phyloP scores from a whole-genome alignment of 768 basidiomycete genomes.

The Melanogaster broomeanus region DNA sequence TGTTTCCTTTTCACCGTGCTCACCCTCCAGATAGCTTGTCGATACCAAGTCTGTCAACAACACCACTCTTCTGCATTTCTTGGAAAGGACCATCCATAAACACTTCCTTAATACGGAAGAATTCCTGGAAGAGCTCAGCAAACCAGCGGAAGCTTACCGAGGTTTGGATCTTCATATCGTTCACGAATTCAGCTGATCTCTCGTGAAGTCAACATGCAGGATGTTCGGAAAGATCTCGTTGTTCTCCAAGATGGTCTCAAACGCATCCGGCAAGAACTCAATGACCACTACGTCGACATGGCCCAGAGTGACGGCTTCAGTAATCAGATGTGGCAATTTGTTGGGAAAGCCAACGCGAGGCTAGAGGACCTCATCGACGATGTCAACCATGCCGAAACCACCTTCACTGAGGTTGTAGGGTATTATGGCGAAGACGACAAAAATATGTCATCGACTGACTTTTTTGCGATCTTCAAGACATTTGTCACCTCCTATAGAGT shows the following conservation, averaged over 20 bases:
- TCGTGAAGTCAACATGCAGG: slow-evolving; percentile 76
- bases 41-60: slow-evolving; percentile 97
- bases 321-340: slow-evolving; percentile 90
- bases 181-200: slow-evolving; percentile 6
- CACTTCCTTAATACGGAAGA: slow-evolving; percentile 86
- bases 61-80: slow-evolving; percentile 91
- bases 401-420: slow-evolving; percentile 80
- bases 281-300: slow-evolving; percentile 75
- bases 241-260: slow-evolving; percentile 79
- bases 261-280: slow-evolving; percentile 76
- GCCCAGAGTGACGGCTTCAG: slow-evolving; percentile 77
- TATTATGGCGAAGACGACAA: slow-evolving; percentile 96
- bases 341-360: slow-evolving; percentile 70
- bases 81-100: slow-evolving; percentile 84
- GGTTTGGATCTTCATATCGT: slow-evolving; percentile 46
- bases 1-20: background rate
- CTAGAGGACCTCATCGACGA: slow-evolving; percentile 86
- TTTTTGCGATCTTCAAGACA: slow-evolving; percentile 96
- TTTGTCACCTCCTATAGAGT: slow-evolving; percentile 94
- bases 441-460: slow-evolving; percentile 83
- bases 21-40: slow-evolving; percentile 63
- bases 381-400: slow-evolving; percentile 81
- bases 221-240: slow-evolving; percentile 73
- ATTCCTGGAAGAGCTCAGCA: slow-evolving; percentile 86
- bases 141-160: slow-evolving; percentile 91